Base-by-base conservation (phyloP, 495 filamentous ascomycete genomes). In the Trichoderma orchidacearum region DNA sequence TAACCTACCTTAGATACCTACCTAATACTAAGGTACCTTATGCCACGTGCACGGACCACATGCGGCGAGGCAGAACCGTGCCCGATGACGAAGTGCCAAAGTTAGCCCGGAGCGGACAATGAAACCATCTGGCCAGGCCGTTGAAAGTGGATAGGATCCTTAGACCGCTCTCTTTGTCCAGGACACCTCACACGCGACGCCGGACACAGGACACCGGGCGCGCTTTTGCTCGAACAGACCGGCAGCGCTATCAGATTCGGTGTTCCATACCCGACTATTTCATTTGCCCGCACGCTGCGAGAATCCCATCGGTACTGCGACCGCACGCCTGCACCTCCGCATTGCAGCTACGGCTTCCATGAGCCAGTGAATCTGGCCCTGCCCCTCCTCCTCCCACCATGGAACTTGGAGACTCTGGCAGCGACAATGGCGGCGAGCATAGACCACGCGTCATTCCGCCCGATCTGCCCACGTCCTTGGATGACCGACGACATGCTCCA, bases 391-490 rank as follows among this genome's bases (percentile, higher is more conserved):
- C 62, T 34, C 57, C 57, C 62, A 65, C 66, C 66, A 83, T 84
- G 81, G 80, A 83, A 74, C 71, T 78, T 58, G 78, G 74, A 62
- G 76, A 72, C 60, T 68, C 66, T 68, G 68, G 74, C 66, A 72
- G 66, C 62, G 53, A 35, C 11, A 31, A 54, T 12, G 74, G 73
- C 63, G 70, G 72, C 30, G 61, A 63, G 32, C 60, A 60, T 55
- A 68, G 67, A 62, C 67, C 68, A 56, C 72, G 80, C 51, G 60
- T 75, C 60, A 82, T 98, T 50, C 93, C 93, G 35, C 77, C 79
- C 60, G 94, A 98, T 67, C 79, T 98, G 25, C 93, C 93, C 5
- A 89, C 82, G 61, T 92, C 90, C 48, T 77, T 98, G 57, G 86
- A 97, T 63, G 94, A 97, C 71, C 80, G 92, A 54, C 82, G 84